A percentile compares a stretch with the other conserved stretches of the same genome.
Conservation (phyloP, 2,329 filamentous ascomycete genomes). For the Arthrinium phaeospermum region DNA sequence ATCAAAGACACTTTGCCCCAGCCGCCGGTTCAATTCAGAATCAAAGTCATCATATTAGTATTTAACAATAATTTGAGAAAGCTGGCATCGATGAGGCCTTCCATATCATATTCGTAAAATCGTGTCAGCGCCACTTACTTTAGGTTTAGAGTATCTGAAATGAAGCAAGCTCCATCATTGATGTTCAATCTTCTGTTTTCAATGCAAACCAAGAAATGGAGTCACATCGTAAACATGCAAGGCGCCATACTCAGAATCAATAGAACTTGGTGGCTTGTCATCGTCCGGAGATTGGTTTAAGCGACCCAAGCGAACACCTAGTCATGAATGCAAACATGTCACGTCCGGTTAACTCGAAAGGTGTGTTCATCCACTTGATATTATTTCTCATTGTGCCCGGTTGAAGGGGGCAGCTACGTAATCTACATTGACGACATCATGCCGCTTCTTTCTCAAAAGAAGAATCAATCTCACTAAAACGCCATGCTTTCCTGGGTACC, state of each 20-base stretch:
- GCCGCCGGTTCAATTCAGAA: background rate
- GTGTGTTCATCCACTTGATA: background rate
- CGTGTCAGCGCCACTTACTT: background rate
- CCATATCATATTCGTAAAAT: background rate
- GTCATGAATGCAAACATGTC: background rate
- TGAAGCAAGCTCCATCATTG: background rate
- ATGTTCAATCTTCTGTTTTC: background rate
- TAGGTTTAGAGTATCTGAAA: slow-evolving; percentile 4
- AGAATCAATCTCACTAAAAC: slow-evolving; percentile 35
- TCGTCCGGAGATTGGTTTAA: background rate
- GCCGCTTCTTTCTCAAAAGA: slow-evolving; percentile 15
- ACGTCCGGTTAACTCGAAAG: background rate
- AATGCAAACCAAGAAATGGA: background rate
- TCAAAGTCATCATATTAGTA: background rate
- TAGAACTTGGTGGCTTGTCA: background rate
- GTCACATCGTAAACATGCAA: background rate
- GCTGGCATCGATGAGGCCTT: background rate
- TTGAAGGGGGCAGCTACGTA: slow-evolving; percentile 17
- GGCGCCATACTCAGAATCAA: background rate
- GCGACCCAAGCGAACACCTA: background rate
- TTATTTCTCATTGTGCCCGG: slow-evolving; percentile 18
- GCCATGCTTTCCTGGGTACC: slow-evolving; percentile 39
- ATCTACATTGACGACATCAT: slow-evolving; percentile 16
- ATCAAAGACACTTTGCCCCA: slow-evolving; percentile 2
- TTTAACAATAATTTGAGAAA: background rate